phyloP scores from a whole-genome alignment of 192 early-diverging fungal species.

The Coemansia sp. region DNA sequence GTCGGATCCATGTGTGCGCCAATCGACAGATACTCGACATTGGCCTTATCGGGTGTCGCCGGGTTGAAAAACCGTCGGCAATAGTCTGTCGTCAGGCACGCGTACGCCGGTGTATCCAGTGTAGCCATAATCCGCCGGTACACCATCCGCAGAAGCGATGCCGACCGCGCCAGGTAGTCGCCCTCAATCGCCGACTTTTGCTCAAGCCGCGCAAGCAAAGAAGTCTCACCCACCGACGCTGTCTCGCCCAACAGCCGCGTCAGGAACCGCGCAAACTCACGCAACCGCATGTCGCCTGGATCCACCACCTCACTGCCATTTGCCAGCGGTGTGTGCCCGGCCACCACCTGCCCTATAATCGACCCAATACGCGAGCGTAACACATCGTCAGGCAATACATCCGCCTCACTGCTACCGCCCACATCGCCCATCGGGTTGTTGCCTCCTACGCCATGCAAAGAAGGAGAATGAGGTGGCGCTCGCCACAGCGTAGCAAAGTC shows the following conservation, averaged over 20 bases:
- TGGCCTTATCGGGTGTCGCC: conserved; percentile 72
- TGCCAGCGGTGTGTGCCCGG: background rate
- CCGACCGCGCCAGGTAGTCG: conserved; percentile 33
- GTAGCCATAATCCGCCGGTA: conserved; percentile 61
- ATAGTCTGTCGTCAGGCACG: conserved; percentile 86
- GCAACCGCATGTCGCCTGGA: conserved; percentile 31
- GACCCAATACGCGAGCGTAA: conserved; percentile 26
- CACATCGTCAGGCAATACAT: conserved; percentile 9
- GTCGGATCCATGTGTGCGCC: conserved; percentile 69
- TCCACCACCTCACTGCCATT: conserved; percentile 14
- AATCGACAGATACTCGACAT: conserved; percentile 78
- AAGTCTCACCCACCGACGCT: conserved; percentile 34
- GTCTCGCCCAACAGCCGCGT: conserved; percentile 37
- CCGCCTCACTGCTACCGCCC: background rate
- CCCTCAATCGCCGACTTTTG: conserved; percentile 19
- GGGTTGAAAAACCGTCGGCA: conserved; percentile 84
- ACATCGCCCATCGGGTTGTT: background rate
- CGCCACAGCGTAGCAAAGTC: conserved; percentile 51
- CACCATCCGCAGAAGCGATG: conserved; percentile 41
- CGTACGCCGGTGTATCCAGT: conserved; percentile 87
- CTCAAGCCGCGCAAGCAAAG: conserved; percentile 22
- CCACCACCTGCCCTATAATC: conserved; percentile 33
- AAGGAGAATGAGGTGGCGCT: no score
- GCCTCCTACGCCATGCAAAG: no score
- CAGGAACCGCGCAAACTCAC: conserved; percentile 43